Evolutionary conservation across 192 early-diverging fungal genomes (phyloP).

Genomic region (Chytriomyces sp.): DNA sequence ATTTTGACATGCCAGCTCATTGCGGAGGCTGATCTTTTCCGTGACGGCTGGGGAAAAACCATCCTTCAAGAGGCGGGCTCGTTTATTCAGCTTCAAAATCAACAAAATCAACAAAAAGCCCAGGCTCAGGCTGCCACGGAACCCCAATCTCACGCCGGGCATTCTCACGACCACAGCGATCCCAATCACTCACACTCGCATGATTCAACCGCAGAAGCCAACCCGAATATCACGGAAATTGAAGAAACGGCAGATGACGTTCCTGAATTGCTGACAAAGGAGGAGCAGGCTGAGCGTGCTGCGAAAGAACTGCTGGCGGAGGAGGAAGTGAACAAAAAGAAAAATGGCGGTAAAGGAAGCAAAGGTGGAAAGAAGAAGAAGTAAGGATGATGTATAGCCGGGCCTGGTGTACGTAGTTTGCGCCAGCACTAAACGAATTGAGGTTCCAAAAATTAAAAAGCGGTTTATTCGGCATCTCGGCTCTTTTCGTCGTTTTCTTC

Average conservation of each 20-base stretch:
- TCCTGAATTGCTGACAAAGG: slow-evolving; percentile 42
- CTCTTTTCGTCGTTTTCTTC: not conserved
- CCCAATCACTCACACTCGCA: slow-evolving; percentile 3
- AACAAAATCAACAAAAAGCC: slow-evolving; percentile 37
- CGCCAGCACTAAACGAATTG: no score
- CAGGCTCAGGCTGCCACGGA: slow-evolving; percentile 1
- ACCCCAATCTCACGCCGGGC: slow-evolving; percentile 16
- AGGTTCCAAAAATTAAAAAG: not conserved
- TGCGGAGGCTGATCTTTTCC: slow-evolving; percentile 80
- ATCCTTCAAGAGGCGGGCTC: slow-evolving; percentile 84
- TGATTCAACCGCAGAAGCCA: slow-evolving; percentile 8
- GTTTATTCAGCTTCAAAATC: slow-evolving; percentile 71
- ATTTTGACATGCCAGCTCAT: slow-evolving; percentile 50
- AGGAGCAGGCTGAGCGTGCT: slow-evolving; percentile 37
- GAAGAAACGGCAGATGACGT: slow-evolving; percentile 32
- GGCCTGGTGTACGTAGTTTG: no score
- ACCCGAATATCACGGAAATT: slow-evolving; percentile 27
- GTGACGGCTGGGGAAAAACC: slow-evolving; percentile 79
- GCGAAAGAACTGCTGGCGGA: slow-evolving; percentile 31
- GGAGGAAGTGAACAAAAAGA: slow-evolving; percentile 23
- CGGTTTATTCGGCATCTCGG: not conserved
- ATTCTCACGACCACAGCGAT: slow-evolving; percentile 16
- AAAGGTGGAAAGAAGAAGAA: slow-evolving; percentile 34
- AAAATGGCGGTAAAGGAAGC: slow-evolving; percentile 30
- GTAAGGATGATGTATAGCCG: no score